Conservation (phyloP, 495 filamentous ascomycete species). For the Hypoxylon fuscum region DNA sequence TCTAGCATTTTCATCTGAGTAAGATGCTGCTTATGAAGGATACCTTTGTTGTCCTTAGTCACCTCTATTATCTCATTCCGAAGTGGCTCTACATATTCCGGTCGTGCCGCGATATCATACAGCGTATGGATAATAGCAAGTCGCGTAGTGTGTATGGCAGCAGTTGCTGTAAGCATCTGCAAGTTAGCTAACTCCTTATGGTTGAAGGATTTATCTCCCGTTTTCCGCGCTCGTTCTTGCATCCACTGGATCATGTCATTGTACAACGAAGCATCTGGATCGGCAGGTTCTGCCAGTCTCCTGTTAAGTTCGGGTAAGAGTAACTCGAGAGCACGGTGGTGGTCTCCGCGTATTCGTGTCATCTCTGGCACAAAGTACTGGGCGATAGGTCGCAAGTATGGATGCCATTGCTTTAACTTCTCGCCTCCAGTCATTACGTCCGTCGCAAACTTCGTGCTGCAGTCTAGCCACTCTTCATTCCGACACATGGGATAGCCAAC, state of each 20-base stretch:
- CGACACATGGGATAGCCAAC: conserved; percentile 60
- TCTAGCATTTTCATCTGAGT: conserved; percentile 59
- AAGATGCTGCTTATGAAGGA: conserved; percentile 47
- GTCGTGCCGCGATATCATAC: conserved; percentile 58
- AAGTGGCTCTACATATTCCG: conserved; percentile 56
- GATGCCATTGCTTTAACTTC: conserved; percentile 45
- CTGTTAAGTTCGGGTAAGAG: conserved; percentile 38
- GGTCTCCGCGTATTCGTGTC: conserved; percentile 40
- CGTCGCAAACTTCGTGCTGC: conserved; percentile 62
- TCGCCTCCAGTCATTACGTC: conserved; percentile 48
- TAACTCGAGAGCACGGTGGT: conserved; percentile 37
- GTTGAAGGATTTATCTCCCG: conserved; percentile 35
- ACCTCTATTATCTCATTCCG: conserved; percentile 57
- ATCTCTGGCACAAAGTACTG: conserved; percentile 46
- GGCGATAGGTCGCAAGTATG: conserved; percentile 40
- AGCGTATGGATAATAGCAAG: conserved; percentile 43
- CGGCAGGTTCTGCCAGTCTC: conserved; percentile 16
- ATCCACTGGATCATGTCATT: conserved; percentile 45
- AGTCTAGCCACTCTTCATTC: conserved; percentile 63
- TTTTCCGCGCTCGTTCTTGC: conserved; percentile 39
- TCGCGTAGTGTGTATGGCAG: conserved; percentile 48
- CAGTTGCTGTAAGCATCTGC: conserved; percentile 44
- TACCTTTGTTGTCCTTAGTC: conserved; percentile 46
- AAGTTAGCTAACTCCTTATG: conserved; percentile 41
- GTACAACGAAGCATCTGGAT: conserved; percentile 1